A percentile compares a stretch with the other conserved stretches of the same genome.
phyloP scores from a whole-genome alignment of 139 green algal genomes.

The Penium margaritaceum region DNA sequence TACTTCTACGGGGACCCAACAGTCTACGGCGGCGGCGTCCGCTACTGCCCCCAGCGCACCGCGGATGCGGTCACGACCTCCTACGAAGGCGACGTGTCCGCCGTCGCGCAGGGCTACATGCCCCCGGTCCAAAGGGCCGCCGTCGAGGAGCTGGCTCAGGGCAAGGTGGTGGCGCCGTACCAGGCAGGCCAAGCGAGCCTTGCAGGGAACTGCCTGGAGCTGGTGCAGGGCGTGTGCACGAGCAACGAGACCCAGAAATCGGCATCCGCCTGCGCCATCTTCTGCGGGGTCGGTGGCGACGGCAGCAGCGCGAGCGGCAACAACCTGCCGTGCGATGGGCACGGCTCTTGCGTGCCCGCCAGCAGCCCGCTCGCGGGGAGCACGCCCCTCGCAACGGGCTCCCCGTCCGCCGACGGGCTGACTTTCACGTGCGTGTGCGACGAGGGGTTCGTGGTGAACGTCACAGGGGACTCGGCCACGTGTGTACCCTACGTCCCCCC shows the following conservation, averaged over 20 bases:
- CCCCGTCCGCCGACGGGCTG: too few species aligned
- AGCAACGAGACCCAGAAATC: background rate
- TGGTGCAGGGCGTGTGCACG: background rate
- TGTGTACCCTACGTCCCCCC: too few species aligned
- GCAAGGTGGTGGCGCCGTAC: too few species aligned
- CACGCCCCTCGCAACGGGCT: too few species aligned
- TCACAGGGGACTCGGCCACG: too few species aligned
- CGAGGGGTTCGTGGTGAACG: too few species aligned
- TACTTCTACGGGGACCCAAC: slow-evolving; percentile 7
- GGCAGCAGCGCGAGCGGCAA: too few species aligned
- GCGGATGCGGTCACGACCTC: background rate
- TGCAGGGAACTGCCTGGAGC: background rate
- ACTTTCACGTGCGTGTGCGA: too few species aligned
- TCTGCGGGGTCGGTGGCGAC: background rate
- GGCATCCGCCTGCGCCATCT: background rate
- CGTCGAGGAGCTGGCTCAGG: too few species aligned
- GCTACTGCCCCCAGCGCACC: background rate
- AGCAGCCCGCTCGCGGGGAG: too few species aligned
- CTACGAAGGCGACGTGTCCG: background rate
- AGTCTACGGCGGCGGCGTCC: background rate
- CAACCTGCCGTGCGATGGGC: background rate
- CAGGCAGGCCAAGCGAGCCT: background rate
- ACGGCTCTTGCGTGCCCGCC: background rate
- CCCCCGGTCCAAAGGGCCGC: too few species aligned
- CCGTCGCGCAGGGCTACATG: background rate